Conservation (phyloP, 192 early-diverging fungal species). For the Entophlyctis luteolus region DNA sequence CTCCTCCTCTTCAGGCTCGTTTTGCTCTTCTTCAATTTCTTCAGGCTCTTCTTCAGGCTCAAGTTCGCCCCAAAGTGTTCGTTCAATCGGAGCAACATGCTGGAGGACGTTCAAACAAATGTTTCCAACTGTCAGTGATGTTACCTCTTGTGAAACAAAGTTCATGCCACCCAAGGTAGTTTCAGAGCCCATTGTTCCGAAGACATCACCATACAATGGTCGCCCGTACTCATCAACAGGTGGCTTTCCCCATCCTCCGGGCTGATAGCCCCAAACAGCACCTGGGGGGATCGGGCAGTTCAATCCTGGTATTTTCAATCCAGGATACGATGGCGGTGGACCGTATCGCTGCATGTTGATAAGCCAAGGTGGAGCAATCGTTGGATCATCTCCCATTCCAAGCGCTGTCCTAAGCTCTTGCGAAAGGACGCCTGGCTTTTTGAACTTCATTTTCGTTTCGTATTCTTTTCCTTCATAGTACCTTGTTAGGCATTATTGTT, state of each 20-base stretch:
- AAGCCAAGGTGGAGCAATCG: conserved; percentile 94
- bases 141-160: no score
- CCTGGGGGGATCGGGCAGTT: conserved; percentile 95
- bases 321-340: conserved; percentile 90
- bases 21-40: conserved; percentile 62
- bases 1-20: conserved; percentile 57
- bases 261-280: conserved; percentile 98
- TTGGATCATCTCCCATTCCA: conserved; percentile 72
- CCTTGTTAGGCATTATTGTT: conserved; percentile 30
- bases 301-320: conserved; percentile 84
- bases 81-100: conserved; percentile 66
- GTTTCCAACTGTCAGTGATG: no score
- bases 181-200: conserved; percentile 66
- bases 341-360: conserved; percentile 98
- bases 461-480: conserved; percentile 98
- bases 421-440: conserved; percentile 82
- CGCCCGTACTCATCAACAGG: conserved; percentile 70
- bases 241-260: conserved; percentile 75
- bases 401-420: conserved; percentile 84
- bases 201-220: conserved; percentile 95
- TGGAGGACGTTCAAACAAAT: no score
- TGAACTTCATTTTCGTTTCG: conserved; percentile 80
- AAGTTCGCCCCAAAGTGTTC: conserved; percentile 85
- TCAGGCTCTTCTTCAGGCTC: conserved; percentile 76
- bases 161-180: no score